phyloP scores from a whole-genome alignment of 2,329 filamentous ascomycete genomes.

The Allantophomopsis cytisporea region DNA sequence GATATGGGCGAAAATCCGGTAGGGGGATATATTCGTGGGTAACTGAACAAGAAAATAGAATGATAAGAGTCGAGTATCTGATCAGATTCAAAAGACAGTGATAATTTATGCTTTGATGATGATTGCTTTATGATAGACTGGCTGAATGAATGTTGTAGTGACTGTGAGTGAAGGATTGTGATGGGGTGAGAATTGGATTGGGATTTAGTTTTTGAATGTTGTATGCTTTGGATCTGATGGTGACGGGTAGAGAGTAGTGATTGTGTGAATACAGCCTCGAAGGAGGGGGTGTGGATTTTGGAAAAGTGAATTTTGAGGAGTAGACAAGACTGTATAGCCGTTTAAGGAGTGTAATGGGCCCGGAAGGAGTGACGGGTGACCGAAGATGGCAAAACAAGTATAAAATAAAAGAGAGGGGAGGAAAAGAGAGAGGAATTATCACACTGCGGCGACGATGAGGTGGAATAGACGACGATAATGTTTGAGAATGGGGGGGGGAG shows the following conservation, averaged over 20 bases:
- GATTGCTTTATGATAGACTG: conserved; percentile 1
- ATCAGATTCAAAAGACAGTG: no score
- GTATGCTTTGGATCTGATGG: no score
- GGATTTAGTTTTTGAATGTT: no score
- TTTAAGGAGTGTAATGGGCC: conserved; percentile 24
- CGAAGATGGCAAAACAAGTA: conserved; percentile 18
- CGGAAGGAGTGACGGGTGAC: conserved; percentile 37
- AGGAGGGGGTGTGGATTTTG: no score
- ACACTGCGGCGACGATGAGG: conserved; percentile 8
- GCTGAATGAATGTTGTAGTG: neutral
- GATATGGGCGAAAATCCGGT: no score
- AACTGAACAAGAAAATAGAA: no score
- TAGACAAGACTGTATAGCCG: conserved; percentile 9
- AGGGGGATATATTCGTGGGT: no score
- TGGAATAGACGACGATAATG: conserved; percentile 3
- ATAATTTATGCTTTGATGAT: conserved; percentile 1
- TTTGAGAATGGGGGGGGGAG: conserved; percentile 6
- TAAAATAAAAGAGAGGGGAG: conserved; percentile 15
- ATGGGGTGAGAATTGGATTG: no score
- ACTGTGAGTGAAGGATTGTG: no score
- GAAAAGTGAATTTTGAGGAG: conserved; percentile 4
- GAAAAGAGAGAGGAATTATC: conserved; percentile 14
- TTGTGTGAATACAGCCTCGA: no score
- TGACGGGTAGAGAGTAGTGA: no score
- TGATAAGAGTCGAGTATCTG: no score